Evolutionary conservation across 345 rosid genomes (phyloP).

Genomic region (Theobroma cacao): DNA sequence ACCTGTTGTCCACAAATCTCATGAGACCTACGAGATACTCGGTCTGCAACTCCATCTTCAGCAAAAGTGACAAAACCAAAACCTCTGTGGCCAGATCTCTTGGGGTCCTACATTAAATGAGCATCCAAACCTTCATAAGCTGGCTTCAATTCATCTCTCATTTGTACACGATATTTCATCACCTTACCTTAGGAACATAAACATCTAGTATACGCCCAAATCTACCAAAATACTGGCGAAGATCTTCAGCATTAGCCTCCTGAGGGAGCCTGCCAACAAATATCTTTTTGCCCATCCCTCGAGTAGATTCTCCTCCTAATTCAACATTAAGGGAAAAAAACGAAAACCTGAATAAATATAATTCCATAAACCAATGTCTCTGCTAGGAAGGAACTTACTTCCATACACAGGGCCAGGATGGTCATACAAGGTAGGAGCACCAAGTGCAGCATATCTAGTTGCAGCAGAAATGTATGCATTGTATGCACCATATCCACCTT

Average conservation of each 20-base stretch:
- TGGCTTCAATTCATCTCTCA: not conserved
- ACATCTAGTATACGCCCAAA: slow-evolving; percentile 91
- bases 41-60: slow-evolving; percentile 94
- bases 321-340: slow-evolving; percentile 23
- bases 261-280: slow-evolving; percentile 99
- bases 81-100: slow-evolving; percentile 94
- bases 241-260: slow-evolving; percentile 83
- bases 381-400: slow-evolving; percentile 48
- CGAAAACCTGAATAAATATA: too few relatives aligned
- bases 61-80: slow-evolving; percentile 95
- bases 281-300: slow-evolving; percentile 87
- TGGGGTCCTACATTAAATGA: slow-evolving; percentile 62
- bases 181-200: slow-evolving; percentile 73
- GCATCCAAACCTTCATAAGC: slow-evolving; percentile 11
- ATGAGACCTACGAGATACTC: slow-evolving; percentile 84
- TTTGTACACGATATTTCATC: not conserved
- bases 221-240: slow-evolving; percentile 86
- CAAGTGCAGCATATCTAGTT: slow-evolving; percentile 90
- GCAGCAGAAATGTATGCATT: slow-evolving; percentile 98
- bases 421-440: slow-evolving; percentile 94
- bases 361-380: not conserved
- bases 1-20: slow-evolving; percentile 99
- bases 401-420: slow-evolving; percentile 74
- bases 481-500: slow-evolving; percentile 92
- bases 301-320: slow-evolving; percentile 57